These are phyloP conservation scores for Ceratocystis harringtonii DNA, from an alignment of 2,329 filamentous ascomycete species.

Conservation along the genomic window DNA sequence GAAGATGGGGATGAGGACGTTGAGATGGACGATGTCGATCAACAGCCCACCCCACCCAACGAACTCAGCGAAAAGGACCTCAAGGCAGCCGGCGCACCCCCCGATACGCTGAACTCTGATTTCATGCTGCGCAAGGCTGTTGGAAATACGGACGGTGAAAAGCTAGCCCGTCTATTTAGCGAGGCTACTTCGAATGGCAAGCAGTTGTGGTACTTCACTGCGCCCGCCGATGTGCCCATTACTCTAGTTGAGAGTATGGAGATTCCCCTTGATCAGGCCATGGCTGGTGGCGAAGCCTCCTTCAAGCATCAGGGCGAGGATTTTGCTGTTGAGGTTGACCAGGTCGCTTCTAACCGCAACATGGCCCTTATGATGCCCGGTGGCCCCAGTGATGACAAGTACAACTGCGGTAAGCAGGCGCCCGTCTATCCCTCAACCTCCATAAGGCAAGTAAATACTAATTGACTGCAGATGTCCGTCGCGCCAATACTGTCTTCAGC, in stretches of 20 bases:
- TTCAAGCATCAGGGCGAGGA: conserved; percentile 48
- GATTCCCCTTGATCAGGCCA: conserved; percentile 40
- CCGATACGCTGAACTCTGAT: conserved; percentile 34
- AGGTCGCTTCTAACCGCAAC: conserved; percentile 31
- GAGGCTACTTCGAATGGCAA: conserved; percentile 49
- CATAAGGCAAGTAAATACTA: neutral
- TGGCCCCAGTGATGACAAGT: conserved; percentile 14
- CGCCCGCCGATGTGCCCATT: conserved; percentile 54
- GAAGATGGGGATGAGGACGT: conserved; percentile 17
- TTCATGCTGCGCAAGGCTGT: conserved; percentile 38
- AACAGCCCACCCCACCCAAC: conserved; percentile 18
- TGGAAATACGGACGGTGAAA: conserved; percentile 27
- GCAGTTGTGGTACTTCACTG: conserved; percentile 69
- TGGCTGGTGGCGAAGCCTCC: conserved; percentile 33
- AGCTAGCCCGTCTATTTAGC: conserved; percentile 41
- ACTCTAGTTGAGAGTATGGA: conserved; percentile 50
- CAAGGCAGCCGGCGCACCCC: conserved; percentile 17
- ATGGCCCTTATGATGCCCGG: conserved; percentile 15
- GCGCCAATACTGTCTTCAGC: conserved; percentile 12
- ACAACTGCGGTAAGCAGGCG: conserved; percentile 15
- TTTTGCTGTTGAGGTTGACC: conserved; percentile 44
- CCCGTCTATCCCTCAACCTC: neutral
- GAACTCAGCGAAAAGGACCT: conserved; percentile 22
- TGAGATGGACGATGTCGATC: conserved; percentile 20
- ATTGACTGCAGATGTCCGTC: conserved; percentile 7